Conservation (phyloP, 768 basidiomycete genomes). For the Hericium coralloides region DNA sequence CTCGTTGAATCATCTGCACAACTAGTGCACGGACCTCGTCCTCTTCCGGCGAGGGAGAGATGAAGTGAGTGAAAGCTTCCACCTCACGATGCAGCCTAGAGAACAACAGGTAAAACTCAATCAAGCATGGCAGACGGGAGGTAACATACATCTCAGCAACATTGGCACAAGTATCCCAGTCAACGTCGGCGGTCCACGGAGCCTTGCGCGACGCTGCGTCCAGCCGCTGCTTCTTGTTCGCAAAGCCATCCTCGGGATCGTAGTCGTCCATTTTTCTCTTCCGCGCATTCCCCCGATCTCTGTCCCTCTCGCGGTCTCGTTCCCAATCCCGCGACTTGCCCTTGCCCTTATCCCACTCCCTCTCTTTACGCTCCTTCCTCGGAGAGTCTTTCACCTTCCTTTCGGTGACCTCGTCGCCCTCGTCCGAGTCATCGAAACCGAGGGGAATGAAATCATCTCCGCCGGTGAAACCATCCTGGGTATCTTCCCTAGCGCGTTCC, state of each 20-base stretch:
- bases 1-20: conserved; percentile 58
- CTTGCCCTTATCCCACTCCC: conserved; percentile 11
- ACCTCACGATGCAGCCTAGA: conserved; percentile 82
- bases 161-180: conserved; percentile 67
- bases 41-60: conserved; percentile 79
- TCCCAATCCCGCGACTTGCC: conserved; percentile 3
- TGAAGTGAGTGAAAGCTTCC: conserved; percentile 74
- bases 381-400: neutral
- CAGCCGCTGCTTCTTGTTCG: conserved; percentile 43
- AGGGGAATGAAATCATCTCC: conserved; percentile 27
- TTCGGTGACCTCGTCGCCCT: neutral
- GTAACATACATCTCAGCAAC: conserved; percentile 74
- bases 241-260: conserved; percentile 41
- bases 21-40: conserved; percentile 76
- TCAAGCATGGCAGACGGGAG: neutral
- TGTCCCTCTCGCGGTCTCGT: conserved; percentile 15
- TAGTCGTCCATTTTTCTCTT: conserved; percentile 43
- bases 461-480: conserved; percentile 8
- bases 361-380: neutral
- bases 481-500: neutral
- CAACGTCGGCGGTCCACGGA: conserved; percentile 58
- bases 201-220: conserved; percentile 45
- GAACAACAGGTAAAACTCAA: conserved; percentile 2
- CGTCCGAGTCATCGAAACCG: conserved; percentile 3
- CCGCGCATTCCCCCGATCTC: conserved; percentile 20